A percentile compares a stretch with the other conserved stretches of the same genome.
These are phyloP conservation scores for Auriculariales sp. DNA, from an alignment of 768 basidiomycete genomes.

Conservation along the genomic window DNA sequence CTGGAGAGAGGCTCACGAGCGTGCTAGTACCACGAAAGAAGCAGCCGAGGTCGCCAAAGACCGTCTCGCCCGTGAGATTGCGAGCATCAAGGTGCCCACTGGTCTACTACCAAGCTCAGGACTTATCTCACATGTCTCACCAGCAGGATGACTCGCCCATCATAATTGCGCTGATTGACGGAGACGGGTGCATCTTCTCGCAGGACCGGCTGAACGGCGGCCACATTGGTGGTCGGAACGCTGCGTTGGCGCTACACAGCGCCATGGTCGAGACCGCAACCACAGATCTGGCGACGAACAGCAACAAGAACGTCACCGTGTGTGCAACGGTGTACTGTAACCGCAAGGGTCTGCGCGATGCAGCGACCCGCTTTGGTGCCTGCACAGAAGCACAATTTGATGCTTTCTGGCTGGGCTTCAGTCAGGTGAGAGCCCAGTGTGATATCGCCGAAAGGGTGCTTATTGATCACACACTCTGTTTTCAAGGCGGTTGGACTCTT, in stretches of 20 bases:
- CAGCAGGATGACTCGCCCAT: conserved; percentile 46
- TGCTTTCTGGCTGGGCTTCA: conserved; percentile 36
- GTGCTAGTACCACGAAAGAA: neutral
- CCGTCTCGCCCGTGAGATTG: neutral
- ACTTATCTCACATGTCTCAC: neutral
- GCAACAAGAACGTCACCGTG: neutral
- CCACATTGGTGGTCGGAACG: conserved; percentile 40
- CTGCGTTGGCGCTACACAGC: conserved; percentile 32
- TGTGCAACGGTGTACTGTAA: neutral
- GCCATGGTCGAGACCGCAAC: conserved; percentile 10
- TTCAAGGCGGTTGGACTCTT: conserved; percentile 56
- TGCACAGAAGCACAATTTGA: conserved; percentile 56
- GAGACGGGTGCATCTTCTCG: conserved; percentile 48
- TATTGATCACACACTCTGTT: conserved; percentile 12
- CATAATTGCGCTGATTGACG: conserved; percentile 48
- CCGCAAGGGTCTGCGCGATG: neutral
- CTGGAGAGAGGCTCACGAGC: neutral
- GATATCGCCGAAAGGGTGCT: neutral
- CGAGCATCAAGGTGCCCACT: neutral
- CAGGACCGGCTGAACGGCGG: conserved; percentile 38
- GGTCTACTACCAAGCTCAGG: too few relatives aligned
- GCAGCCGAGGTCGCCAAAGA: neutral
- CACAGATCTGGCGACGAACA: neutral
- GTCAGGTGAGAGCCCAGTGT: neutral
- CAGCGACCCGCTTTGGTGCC: conserved; percentile 33